Percentiles rank a stretch among this genome's conserved stretches.
phyloP scores from a whole-genome alignment of 768 basidiomycete species.

The Agaricus subrufescens region DNA sequence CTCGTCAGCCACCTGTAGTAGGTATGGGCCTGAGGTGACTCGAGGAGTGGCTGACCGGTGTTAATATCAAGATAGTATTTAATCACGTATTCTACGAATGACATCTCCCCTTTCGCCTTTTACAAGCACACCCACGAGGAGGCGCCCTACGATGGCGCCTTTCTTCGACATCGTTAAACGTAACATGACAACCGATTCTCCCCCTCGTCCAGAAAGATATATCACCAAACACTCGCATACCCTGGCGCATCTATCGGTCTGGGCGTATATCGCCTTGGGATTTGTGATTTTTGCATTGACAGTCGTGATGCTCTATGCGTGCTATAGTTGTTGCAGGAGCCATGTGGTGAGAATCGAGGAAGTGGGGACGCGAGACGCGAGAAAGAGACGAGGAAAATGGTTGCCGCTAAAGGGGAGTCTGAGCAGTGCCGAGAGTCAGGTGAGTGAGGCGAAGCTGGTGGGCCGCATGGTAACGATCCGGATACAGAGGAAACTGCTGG shows the following conservation, averaged over 20 bases:
- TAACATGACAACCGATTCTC: too few species aligned
- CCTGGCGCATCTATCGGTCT: conserved; percentile 1
- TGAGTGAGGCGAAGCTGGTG: not conserved
- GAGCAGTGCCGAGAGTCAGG: not conserved
- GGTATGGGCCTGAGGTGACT: too few species aligned
- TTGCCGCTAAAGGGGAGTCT: not conserved
- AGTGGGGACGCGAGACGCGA: not conserved
- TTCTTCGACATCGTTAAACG: not conserved
- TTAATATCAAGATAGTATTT: too few species aligned
- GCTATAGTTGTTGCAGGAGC: not conserved
- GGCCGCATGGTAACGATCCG: not conserved
- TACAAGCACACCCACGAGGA: too few species aligned
- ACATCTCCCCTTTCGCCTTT: too few species aligned
- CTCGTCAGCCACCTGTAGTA: too few species aligned
- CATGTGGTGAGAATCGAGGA: not conserved
- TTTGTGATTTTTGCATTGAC: not conserved
- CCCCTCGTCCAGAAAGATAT: not conserved
- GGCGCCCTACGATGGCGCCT: not conserved
- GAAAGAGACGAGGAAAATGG: not conserved
- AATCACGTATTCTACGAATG: too few species aligned
- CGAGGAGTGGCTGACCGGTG: too few species aligned
- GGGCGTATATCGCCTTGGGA: conserved; percentile 2
- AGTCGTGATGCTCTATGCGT: not conserved
- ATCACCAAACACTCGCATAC: not conserved
- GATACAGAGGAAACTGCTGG: not conserved